Evolutionary conservation across 1,139 yeast genomes (phyloP), one percentile per base, ranked within the genome.

Genomic region (Pneumocystis jirovecii): DNA sequence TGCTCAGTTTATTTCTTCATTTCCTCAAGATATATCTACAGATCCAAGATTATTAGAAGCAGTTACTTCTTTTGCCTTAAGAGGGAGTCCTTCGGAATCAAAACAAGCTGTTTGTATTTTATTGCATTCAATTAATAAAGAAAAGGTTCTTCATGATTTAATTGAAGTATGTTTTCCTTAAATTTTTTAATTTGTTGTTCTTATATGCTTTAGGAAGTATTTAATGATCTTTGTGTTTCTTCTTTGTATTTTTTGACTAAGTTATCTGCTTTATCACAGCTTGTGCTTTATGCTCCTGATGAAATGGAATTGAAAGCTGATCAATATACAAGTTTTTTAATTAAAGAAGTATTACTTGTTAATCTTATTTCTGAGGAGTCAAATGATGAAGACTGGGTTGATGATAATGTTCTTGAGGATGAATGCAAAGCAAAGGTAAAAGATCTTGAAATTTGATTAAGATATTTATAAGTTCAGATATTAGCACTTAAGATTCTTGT

Each of bases 31-130:
- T 61, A 75, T 75, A 64, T 80, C 82, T 0, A 70, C 72, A 1
- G 69, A 71, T 17, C 65, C 66, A 2, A 68, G 62, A 25, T 69
- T 75, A 57, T 69, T 70, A 64, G 67, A 68, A 15, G 73, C 77
- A 5, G 69, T 79, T 59, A 76, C 78, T 63, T 73, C 75, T 1
- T 74, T 85, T 50, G 81, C 87, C 0, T 67, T 77, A 0, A 70
- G 72, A 1, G 95, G 95, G 0, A 75, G 82, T 0, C 83, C 89
- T 0, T 68, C 72, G 15, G 89, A 86, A 70, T 87, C 93, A 0
- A 83, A 81, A 71, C 87, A 85, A 72, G 81, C 91, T 0, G 76
- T 84, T 10, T 85, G 83, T 71, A 77, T 87, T 8, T 71, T 88
- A n/a, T 75, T 82, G 42, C 76, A 82, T 39, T 74, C 78, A 1